Base-by-base conservation (phyloP, 2,329 filamentous ascomycete species). In the Penicillium sp. region DNA sequence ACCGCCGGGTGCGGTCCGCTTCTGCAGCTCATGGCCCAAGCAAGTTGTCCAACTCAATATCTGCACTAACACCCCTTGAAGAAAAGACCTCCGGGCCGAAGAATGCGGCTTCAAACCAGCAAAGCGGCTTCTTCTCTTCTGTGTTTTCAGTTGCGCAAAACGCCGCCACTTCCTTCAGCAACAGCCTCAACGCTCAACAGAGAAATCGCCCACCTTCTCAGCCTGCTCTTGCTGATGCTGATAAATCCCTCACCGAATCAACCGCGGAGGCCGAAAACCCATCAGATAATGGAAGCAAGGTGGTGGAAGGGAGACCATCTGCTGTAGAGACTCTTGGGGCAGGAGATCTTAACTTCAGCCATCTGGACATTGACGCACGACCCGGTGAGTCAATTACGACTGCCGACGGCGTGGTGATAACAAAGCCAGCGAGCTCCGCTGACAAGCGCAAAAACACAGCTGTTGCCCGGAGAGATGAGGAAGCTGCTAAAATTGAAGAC, bases 101-200 rank as follows among this genome's bases (percentile, higher is more conserved):
- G 57, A 79, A 82, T 64, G 66, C 84, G 34, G 78, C 82, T 31
- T 81, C 83, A n/a, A 76, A 74, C 32, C 73, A 75, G 47, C 75
- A 76, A 52, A 74, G 73, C 32, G 87, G 91, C 1, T 97, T 99
- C 77, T 97, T 99, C 75, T 96, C 91, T 5, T 92, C 90, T 27
- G 89, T 99, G 68, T 85, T 99, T 60, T 93, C 91, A 39, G 93
- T 88, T 44, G 94, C 94, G 18, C 93, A 97, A 73, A 97, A 88
- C 81, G 93, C 93, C 41, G 91, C 92, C 15, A 90, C 83, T 60
- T 90, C 86, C 46, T 87, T 97, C 45, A 84, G 85, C 46, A 92
- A 86, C 69, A 78, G 74, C 34, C 75, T 81, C 37, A 79, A 79
- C 45, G 79, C 80, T 31, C 79, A 84, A 50, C 75, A 79, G 8